A percentile compares a stretch with the other conserved stretches of the same genome.
These are phyloP conservation scores for Acacia pycnantha DNA, from an alignment of 331 rosid species.

Conservation along the genomic window DNA sequence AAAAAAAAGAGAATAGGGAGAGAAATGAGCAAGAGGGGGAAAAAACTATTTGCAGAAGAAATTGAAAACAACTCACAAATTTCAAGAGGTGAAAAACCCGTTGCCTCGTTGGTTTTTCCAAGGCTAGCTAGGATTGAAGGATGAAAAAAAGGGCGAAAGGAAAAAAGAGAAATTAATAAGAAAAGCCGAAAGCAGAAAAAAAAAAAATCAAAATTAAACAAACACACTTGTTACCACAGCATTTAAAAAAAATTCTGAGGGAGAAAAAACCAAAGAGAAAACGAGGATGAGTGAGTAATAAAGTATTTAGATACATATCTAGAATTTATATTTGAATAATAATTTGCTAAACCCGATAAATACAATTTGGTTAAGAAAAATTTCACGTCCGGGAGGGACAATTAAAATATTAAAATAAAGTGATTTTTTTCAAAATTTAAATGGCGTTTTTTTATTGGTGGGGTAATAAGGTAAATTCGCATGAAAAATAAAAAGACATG, in stretches of 20 bases:
- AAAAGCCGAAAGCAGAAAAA: slow-evolving; percentile 16
- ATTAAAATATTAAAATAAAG: slow-evolving; percentile 25
- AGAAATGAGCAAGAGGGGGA: background rate
- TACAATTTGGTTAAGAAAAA: slow-evolving; percentile 61
- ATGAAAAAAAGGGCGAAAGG: slow-evolving; percentile 34
- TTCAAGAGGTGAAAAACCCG: slow-evolving; percentile 37
- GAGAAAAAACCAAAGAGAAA: slow-evolving; percentile 40
- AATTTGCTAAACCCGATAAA: slow-evolving; percentile 67
- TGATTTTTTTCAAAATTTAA: background rate
- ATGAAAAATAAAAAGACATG: slow-evolving; percentile 6
- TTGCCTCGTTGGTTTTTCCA: slow-evolving; percentile 52
- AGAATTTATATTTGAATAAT: slow-evolving; percentile 29
- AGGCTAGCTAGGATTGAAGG: slow-evolving; percentile 56
- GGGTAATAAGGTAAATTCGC: slow-evolving; percentile 39
- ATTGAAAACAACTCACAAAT: slow-evolving; percentile 54
- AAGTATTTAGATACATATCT: slow-evolving; percentile 33
- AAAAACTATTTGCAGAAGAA: slow-evolving; percentile 41
- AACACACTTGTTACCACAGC: slow-evolving; percentile 17
- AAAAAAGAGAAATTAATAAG: background rate
- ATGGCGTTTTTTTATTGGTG: slow-evolving; percentile 21
- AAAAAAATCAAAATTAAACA: slow-evolving; percentile 18
- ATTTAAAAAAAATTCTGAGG: background rate
- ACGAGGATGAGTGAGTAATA: slow-evolving; percentile 20
- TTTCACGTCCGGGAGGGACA: slow-evolving; percentile 75
- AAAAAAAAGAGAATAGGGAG: background rate